Percentiles rank a stretch among this genome's conserved stretches.
Conservation (phyloP, 2,329 filamentous ascomycete genomes). For the Myriosclerotinia curreyana region DNA sequence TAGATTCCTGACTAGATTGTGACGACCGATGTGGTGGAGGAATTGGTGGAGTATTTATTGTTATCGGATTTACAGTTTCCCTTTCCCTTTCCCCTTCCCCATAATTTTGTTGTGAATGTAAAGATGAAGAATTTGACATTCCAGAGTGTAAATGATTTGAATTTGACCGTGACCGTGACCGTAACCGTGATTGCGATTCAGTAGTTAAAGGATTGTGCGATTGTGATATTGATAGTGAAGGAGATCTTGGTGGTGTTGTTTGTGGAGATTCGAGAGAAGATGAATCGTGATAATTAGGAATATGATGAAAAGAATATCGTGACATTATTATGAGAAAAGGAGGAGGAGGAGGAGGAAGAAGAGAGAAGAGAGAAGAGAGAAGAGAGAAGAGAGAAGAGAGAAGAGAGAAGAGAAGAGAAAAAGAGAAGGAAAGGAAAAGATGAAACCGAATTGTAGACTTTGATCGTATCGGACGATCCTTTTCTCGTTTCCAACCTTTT, state of each 20-base stretch:
- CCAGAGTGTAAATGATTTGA: constrained; percentile 9
- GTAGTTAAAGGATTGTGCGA: background rate
- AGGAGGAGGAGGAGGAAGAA: background rate
- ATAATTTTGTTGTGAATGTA: constrained; percentile 23
- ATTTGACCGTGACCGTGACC: background rate
- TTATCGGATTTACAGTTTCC: constrained; percentile 25
- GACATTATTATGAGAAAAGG: constrained; percentile 4
- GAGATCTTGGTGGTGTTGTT: background rate
- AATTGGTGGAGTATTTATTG: constrained; percentile 30
- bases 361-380: background rate
- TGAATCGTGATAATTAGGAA: constrained; percentile 3
- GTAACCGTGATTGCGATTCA: background rate
- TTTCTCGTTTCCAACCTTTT: background rate
- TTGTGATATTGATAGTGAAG: background rate
- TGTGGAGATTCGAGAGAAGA: constrained; percentile 11
- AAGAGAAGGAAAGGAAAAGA: too few species aligned
- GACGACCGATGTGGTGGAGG: constrained; percentile 38
- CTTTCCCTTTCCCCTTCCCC: constrained; percentile 18
- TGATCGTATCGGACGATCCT: constrained; percentile 10
- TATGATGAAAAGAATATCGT: constrained; percentile 11
- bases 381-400: background rate
- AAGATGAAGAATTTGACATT: constrained; percentile 20
- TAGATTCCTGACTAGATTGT: constrained; percentile 32
- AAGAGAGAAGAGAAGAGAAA: background rate
- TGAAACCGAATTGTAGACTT: constrained; percentile 1